These are phyloP conservation scores for Pseudevernia furfuracea DNA, from an alignment of 495 filamentous ascomycete genomes.

Conservation along the genomic window DNA sequence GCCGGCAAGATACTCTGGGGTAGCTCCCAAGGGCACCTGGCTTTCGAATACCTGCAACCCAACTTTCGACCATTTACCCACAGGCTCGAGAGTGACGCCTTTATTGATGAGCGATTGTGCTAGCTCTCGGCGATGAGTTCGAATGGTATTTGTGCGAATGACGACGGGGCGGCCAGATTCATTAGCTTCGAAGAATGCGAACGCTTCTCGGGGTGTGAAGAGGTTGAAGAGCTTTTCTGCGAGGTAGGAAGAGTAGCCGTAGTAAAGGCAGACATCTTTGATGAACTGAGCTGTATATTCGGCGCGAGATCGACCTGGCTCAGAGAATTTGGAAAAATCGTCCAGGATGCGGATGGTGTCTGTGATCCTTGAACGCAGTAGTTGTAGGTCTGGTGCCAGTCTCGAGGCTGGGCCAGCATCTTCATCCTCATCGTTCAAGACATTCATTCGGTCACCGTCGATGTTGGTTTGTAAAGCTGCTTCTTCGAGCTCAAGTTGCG, in stretches of 20 bases:
- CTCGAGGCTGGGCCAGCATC: constrained; percentile 44
- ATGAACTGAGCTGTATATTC: constrained; percentile 82
- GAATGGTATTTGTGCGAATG: constrained; percentile 87
- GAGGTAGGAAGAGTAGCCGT: constrained; percentile 76
- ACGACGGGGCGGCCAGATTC: constrained; percentile 84
- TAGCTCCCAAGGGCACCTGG: constrained; percentile 90
- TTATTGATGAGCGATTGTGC: constrained; percentile 95
- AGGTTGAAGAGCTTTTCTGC: constrained; percentile 84
- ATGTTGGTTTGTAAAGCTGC: constrained; percentile 94
- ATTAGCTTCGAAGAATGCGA: constrained; percentile 98
- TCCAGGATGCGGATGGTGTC: constrained; percentile 88
- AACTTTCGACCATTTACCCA: constrained; percentile 98
- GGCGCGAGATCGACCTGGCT: constrained; percentile 68
- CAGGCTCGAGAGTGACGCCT: constrained; percentile 89
- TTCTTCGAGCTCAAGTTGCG: constrained; percentile 60
- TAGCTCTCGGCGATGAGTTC: constrained; percentile 83
- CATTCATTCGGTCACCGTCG: constrained; percentile 63
- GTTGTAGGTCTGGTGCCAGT: constrained; percentile 79
- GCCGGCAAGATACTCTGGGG: constrained; percentile 92
- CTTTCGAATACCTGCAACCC: constrained; percentile 94
- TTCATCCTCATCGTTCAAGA: constrained; percentile 53
- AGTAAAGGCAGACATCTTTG: constrained; percentile 90
- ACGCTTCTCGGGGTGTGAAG: constrained; percentile 88
- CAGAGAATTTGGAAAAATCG: constrained; percentile 70
- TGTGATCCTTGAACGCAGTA: constrained; percentile 83